phyloP scores from a whole-genome alignment of 2,329 filamentous ascomycete species.

The Trematosphaeria pertusa region DNA sequence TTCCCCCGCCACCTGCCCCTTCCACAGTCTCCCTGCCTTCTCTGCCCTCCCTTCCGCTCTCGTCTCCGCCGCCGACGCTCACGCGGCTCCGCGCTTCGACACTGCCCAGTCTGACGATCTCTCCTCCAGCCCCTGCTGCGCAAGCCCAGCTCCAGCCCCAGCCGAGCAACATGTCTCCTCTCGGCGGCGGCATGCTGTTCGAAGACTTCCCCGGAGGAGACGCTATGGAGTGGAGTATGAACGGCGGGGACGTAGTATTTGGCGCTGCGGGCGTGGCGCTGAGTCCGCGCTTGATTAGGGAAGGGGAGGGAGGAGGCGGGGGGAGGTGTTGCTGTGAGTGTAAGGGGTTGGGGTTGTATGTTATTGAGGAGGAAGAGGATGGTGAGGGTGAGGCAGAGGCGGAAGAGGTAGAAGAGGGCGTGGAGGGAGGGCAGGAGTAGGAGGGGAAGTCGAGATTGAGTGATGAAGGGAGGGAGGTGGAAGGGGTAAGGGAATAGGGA shows the following conservation, averaged over 20 bases:
- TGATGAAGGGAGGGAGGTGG: no score
- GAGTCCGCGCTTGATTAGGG: conserved; percentile 12
- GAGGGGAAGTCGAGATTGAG: no score
- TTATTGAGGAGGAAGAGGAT: conserved; percentile 2
- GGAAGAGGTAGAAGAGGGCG: neutral
- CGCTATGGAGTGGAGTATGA: conserved; percentile 18
- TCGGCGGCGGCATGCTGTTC: conserved; percentile 4
- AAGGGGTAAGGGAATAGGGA: no score
- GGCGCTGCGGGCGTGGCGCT: conserved; percentile 22
- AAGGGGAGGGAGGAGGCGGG: no score
- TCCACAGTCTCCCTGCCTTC: no score
- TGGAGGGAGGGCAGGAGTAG: neutral
- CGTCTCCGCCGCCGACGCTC: neutral
- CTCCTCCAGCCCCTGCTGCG: no score
- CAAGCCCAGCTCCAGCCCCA: conserved; percentile 7
- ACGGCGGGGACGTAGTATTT: conserved; percentile 18
- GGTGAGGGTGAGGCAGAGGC: no score
- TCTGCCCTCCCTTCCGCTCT: neutral
- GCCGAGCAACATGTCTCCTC: neutral
- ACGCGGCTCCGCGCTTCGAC: neutral
- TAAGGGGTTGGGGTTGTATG: conserved; percentile 4
- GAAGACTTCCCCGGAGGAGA: conserved; percentile 11
- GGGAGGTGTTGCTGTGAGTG: conserved; percentile 12
- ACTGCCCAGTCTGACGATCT: neutral
- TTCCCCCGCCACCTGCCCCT: no score